Conservation (phyloP, 305 asterid species). For the Nicotiana rustica region DNA sequence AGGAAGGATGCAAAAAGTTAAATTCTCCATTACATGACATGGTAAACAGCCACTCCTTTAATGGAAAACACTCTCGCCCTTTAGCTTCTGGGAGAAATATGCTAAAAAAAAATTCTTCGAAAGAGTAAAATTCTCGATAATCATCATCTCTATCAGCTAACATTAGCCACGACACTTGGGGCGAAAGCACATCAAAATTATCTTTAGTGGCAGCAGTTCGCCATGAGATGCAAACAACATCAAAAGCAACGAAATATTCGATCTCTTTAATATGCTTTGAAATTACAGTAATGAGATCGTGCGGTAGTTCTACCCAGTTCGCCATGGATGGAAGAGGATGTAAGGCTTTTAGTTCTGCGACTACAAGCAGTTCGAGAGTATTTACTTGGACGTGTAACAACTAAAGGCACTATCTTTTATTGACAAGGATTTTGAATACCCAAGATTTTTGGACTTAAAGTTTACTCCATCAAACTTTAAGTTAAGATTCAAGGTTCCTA, state of each 20-base stretch:
- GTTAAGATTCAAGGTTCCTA: too few species aligned
- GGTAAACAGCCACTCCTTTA: conserved; percentile 3
- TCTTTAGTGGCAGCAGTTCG: not conserved
- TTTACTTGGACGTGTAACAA: not conserved
- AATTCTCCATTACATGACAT: not conserved
- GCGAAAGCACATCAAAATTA: not conserved
- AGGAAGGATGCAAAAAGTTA: conserved; percentile 29
- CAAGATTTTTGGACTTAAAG: not conserved
- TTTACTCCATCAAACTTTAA: too few species aligned
- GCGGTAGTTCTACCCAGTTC: not conserved
- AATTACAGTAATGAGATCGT: too few species aligned
- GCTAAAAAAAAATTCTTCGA: too few species aligned
- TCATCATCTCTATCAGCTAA: not conserved
- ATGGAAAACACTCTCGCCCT: not conserved
- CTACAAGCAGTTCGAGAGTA: not conserved
- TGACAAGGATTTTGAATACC: not conserved
- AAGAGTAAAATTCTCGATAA: not conserved
- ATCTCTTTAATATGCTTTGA: too few species aligned
- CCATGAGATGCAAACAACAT: conserved; percentile 35
- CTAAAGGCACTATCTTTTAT: not conserved
- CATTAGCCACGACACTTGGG: conserved; percentile 25
- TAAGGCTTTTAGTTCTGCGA: not conserved
- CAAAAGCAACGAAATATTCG: not conserved
- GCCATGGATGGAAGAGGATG: not conserved
- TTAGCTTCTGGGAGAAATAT: not conserved